A percentile compares a stretch with the other conserved stretches of the same genome.
These are phyloP conservation scores for Metschnikowia kofuensis DNA, from an alignment of 805 yeast species.

Conservation along the genomic window DNA sequence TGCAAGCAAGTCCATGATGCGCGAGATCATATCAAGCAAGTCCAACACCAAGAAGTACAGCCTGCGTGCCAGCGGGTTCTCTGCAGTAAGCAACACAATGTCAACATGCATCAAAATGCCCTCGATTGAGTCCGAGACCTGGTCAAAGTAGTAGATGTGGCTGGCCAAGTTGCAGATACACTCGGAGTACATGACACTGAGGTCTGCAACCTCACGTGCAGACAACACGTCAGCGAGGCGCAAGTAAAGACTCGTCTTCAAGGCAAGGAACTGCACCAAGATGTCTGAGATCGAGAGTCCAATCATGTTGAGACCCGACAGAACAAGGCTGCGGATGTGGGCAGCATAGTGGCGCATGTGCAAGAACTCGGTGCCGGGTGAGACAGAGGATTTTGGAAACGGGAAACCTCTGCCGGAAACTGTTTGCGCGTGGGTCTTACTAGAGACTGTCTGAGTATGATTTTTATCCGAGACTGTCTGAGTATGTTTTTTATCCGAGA, in stretches of 20 bases:
- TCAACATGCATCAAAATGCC: conserved; percentile 55
- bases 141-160: conserved; percentile 84
- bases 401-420: too few species aligned
- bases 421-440: too few species aligned
- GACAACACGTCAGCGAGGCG: conserved; percentile 20
- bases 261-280: conserved; percentile 52
- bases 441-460: too few species aligned
- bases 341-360: conserved; percentile 42
- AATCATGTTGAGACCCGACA: conserved; percentile 77
- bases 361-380: conserved; percentile 9
- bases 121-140: conserved; percentile 74
- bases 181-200: conserved; percentile 44
- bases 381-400: background rate
- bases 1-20: conserved; percentile 30
- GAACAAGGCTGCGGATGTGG: conserved; percentile 56
- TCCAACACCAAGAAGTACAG: conserved; percentile 23
- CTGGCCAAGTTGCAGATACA: conserved; percentile 69
- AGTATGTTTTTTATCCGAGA: too few species aligned
- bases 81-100: conserved; percentile 20
- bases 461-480: too few species aligned
- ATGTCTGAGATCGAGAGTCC: conserved; percentile 85
- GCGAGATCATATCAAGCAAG: conserved; percentile 31
- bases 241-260: conserved; percentile 42
- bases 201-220: conserved; percentile 26
- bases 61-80: conserved; percentile 9